Conservation (phyloP, 305 asterid genomes). For the Fraxinus platypoda region DNA sequence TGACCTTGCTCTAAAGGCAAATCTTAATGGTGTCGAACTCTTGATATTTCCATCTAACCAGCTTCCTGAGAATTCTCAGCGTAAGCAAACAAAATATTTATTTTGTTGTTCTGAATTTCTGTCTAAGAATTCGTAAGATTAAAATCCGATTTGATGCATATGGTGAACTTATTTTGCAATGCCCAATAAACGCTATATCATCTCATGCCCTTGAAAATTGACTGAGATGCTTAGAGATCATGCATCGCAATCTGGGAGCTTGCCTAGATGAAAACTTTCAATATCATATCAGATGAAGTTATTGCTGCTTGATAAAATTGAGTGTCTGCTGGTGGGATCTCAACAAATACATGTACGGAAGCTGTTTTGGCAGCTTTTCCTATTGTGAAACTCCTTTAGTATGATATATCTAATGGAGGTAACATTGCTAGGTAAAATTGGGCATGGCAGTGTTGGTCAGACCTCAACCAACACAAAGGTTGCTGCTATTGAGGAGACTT, state of each 20-base stretch:
- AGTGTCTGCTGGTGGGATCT: conserved; percentile 1
- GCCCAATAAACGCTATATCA: neutral
- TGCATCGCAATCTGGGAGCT: neutral
- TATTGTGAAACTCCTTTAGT: neutral
- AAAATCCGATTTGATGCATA: neutral
- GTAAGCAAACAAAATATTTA: conserved; percentile 44
- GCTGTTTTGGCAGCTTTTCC: neutral
- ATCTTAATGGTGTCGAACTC: conserved; percentile 72
- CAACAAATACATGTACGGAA: neutral
- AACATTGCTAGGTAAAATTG: neutral
- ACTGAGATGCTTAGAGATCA: neutral
- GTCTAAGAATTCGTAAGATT: conserved; percentile 11
- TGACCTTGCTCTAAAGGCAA: conserved; percentile 83
- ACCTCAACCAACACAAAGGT: conserved; percentile 14
- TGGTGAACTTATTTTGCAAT: neutral
- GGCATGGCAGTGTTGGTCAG: conserved; percentile 1
- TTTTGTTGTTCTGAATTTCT: conserved; percentile 12
- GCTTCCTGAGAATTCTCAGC: conserved; percentile 76
- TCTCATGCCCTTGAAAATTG: neutral
- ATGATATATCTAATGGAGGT: neutral
- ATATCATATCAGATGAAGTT: neutral
- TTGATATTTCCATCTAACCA: conserved; percentile 83
- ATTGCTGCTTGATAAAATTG: neutral
- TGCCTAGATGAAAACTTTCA: neutral
- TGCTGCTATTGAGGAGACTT: neutral